Evolutionary conservation across 2,329 filamentous ascomycete species (phyloP), one percentile per base, ranked within the genome.

Genomic region (Aureobasidium lini): DNA sequence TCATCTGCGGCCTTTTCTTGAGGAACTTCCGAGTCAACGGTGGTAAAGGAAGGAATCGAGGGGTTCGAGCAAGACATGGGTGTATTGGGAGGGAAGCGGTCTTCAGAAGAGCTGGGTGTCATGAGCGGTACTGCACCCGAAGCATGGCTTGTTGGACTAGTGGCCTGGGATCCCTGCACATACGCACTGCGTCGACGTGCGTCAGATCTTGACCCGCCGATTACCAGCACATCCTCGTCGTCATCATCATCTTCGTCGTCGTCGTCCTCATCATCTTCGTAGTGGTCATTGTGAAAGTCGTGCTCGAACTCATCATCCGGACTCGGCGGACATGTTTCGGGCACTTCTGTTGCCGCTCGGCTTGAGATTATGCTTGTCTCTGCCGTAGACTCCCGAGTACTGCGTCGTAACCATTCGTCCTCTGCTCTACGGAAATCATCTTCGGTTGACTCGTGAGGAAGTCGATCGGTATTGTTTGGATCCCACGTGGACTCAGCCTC

Each of bases 31-130:
- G 77, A 79, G 39, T 71, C 72, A 39, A 76, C 75, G 1, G 77
- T 79, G n/a, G 75, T 73, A 15, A 77, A 73, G 8, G 78, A 80
- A 1, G 78, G 78, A 28, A 80, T 78, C 1, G 78, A 80, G 10
- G 77, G 77, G 59, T 79, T 77, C 9, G 77, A 79, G 8, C 76
- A 75, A 5, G 76, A 78, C 64, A 77, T 76, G 28, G 78, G 79
- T 61, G 78, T 76, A 39, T 69, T 71, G 3, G 75, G 76, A 11
- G 73, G 74, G 54, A 80, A 75, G 8, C 60, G 62, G 40, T 63
- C 62, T 10, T 63, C 62, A 11, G 62, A 63, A 28, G 62, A 63
- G 36, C 59, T 59, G 5, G 62, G 62, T n/a, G 62, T 63, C 46
- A 63, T 62, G 5, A 62, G 37, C 3, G 60, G 60, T 31, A 43